Conservation (phyloP, 1,139 yeast species). For the Debaryomycetaceae sp. region DNA sequence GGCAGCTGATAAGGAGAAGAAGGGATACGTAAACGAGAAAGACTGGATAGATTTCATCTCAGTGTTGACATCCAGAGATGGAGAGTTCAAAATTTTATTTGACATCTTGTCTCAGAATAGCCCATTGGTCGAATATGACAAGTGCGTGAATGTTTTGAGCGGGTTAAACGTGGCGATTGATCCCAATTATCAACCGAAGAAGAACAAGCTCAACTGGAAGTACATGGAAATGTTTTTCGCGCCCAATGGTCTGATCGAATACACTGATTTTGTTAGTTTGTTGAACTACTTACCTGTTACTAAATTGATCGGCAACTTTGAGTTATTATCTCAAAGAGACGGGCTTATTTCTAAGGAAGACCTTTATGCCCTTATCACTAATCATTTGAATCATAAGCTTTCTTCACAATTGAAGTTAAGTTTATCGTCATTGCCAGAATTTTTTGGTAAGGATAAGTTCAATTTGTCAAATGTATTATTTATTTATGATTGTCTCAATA, state of each 20-base stretch:
- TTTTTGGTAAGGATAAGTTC: constrained; percentile 31
- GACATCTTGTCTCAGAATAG: constrained; percentile 40
- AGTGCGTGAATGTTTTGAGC: constrained; percentile 38
- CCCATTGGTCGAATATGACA: constrained; percentile 29
- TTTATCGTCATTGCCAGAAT: constrained; percentile 35
- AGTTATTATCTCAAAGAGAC: constrained; percentile 33
- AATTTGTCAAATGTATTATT: constrained; percentile 43
- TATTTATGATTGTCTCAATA: constrained; percentile 41
- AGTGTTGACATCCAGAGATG: constrained; percentile 53
- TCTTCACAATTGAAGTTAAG: constrained; percentile 36
- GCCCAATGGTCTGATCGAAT: constrained; percentile 37
- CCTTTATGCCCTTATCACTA: constrained; percentile 31
- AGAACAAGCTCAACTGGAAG: constrained; percentile 43
- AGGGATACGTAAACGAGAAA: constrained; percentile 56
- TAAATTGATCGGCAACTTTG: constrained; percentile 45
- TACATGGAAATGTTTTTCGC: constrained; percentile 42
- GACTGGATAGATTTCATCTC: constrained; percentile 62
- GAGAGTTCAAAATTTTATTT: constrained; percentile 55
- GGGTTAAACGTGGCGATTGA: constrained; percentile 41
- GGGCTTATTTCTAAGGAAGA: constrained; percentile 33
- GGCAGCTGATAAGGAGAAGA: constrained; percentile 58
- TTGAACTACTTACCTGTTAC: constrained; percentile 45
- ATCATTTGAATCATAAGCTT: constrained; percentile 43
- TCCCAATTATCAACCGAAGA: constrained; percentile 41
- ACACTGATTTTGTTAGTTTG: constrained; percentile 39